Conservation (phyloP, 1,284 basidiomycete genomes). For the Chalciporus sp. region DNA sequence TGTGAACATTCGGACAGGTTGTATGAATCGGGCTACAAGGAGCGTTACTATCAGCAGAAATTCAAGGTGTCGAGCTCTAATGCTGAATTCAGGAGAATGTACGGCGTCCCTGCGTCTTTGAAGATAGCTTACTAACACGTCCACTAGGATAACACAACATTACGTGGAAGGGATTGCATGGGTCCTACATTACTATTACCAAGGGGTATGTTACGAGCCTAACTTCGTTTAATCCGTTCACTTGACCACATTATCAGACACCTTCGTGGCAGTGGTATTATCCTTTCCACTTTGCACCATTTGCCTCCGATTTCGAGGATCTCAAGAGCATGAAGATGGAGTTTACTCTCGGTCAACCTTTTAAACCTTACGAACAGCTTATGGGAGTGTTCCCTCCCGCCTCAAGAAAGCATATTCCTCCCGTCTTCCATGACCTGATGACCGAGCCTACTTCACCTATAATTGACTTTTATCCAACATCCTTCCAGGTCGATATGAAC, state of each 20-base stretch:
- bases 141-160: constrained; percentile 69
- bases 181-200: constrained; percentile 98
- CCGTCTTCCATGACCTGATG: constrained; percentile 90
- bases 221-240: constrained; percentile 6
- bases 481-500: constrained; percentile 99
- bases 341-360: constrained; percentile 83
- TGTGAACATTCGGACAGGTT: constrained; percentile 51
- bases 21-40: constrained; percentile 94
- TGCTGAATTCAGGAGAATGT: constrained; percentile 75
- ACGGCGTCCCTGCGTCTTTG: constrained; percentile 29
- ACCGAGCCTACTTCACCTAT: constrained; percentile 86
- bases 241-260: constrained; percentile 49
- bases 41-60: constrained; percentile 95
- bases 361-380: constrained; percentile 96
- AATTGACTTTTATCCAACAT: constrained; percentile 92
- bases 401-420: constrained; percentile 75
- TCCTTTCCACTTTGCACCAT: constrained; percentile 98
- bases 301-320: constrained; percentile 92
- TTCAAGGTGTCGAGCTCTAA: constrained; percentile 83
- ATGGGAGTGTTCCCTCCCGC: constrained; percentile 96
- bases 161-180: constrained; percentile 97
- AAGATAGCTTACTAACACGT: constrained; percentile 14
- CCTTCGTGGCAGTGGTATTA: constrained; percentile 99
- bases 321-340: constrained; percentile 79
- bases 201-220: constrained; percentile 61